Percentiles rank a stretch among this genome's conserved stretches.
phyloP scores from a whole-genome alignment of 2,329 filamentous ascomycete species.

The Fusarium anthophilum region DNA sequence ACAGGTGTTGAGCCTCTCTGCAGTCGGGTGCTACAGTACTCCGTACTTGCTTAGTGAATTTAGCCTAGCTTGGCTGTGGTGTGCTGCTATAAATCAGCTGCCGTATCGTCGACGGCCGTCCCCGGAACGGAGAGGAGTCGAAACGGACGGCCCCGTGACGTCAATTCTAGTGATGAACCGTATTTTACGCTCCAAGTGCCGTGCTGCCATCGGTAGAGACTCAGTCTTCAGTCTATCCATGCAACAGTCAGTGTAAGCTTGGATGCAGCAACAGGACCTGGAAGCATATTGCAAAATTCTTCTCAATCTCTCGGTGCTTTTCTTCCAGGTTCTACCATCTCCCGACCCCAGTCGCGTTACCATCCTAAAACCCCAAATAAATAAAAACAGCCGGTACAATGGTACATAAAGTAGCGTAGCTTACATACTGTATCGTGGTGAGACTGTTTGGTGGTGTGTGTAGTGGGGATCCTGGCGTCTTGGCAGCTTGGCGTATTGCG shows the following conservation, averaged over 20 bases:
- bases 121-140: conserved; percentile 6
- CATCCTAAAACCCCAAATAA: neutral
- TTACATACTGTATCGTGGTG: conserved; percentile 3
- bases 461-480: conserved; percentile 36
- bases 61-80: conserved; percentile 4
- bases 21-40: neutral
- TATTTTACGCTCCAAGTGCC: conserved; percentile 13
- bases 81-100: conserved; percentile 21
- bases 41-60: neutral
- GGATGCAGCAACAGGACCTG: neutral
- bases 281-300: neutral
- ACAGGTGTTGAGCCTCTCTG: conserved; percentile 16
- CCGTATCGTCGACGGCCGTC: conserved; percentile 14
- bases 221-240: neutral
- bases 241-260: neutral
- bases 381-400: conserved; percentile 5
- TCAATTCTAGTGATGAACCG: conserved; percentile 7
- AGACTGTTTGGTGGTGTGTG: conserved; percentile 37
- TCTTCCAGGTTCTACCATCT: conserved; percentile 14
- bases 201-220: neutral
- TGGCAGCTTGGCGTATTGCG: conserved; percentile 31
- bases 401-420: neutral
- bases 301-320: neutral
- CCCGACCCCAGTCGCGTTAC: conserved; percentile 20
- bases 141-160: conserved; percentile 31